Evolutionary conservation across 306 rosid species (phyloP), one percentile per base, ranked within the genome.

Genomic region (Senna siamea): DNA sequence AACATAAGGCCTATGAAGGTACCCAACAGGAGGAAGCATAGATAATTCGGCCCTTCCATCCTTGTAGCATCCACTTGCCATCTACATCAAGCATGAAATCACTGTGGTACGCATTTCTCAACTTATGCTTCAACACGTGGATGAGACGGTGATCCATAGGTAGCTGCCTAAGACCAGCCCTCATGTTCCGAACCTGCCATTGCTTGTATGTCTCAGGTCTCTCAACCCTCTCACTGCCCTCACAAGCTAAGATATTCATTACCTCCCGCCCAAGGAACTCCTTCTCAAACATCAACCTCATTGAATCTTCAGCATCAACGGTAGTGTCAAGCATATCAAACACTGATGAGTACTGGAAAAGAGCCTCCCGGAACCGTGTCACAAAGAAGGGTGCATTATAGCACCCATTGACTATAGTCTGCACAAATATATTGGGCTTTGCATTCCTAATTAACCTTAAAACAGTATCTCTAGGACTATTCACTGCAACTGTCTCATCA

Each of bases 41-140:
- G 2, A 83, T 57, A 47, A 82, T 74, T 57, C 92, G 47, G 0
- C 93, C 93, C 82, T 83, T 91, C 97, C 93, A 91, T 54, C 97
- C 85, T 51, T 88, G 94, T 0, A 88, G 80, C 86, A 91, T 28
- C 93, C 92, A 88, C 3, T 88, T 55, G 4, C 65, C 44, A 22
- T 82, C 90, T 47, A 82, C 80, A 57, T 83, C 90, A 11, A 85
- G 67, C 50, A 73, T 69, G 73, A 83, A 88, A 64, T 88, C 88
- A 15, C 73, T 72, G 58, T 85, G 86, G 64, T 85, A 78, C 53
- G 76, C 70, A 70, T 74, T 55, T 68, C 65, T 83, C 76, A 88
- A 73, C 65, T 75, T 72, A 9, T 6, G 67, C 74, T 17, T 76
- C 2, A 83, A 46, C 9, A 7, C 55, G 30, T 56, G 22, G 78